phyloP scores from a whole-genome alignment of 2,329 filamentous ascomycete genomes.

The Cytospora paraplurivora region DNA sequence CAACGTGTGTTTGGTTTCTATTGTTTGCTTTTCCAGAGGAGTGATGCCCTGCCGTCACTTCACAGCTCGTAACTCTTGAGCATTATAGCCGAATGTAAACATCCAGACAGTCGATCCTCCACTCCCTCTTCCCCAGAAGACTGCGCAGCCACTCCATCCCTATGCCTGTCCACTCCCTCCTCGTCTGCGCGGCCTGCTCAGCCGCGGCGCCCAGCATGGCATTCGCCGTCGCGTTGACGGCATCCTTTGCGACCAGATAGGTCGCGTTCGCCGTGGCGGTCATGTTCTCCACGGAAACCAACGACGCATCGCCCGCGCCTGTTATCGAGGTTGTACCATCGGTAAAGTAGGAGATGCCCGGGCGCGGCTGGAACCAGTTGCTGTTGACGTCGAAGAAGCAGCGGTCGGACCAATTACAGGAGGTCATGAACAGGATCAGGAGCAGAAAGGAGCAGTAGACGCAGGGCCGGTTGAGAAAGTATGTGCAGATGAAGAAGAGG shows the following conservation, averaged over 20 bases:
- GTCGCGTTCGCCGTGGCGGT: constrained; percentile 50
- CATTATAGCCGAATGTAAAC: constrained; percentile 76
- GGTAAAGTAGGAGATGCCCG: constrained; percentile 42
- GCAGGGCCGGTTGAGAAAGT: constrained; percentile 94
- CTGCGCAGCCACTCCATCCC: constrained; percentile 86
- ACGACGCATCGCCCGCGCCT: constrained; percentile 33
- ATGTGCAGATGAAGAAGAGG: constrained; percentile 88
- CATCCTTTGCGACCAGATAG: constrained; percentile 45
- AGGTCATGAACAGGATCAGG: constrained; percentile 89
- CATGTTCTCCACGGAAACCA: constrained; percentile 28
- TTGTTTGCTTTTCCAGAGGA: constrained; percentile 9
- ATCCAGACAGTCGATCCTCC: constrained; percentile 89
- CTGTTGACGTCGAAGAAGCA: constrained; percentile 92
- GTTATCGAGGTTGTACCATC: constrained; percentile 30
- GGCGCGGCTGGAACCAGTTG: constrained; percentile 90
- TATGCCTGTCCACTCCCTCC: constrained; percentile 71
- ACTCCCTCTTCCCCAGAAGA: constrained; percentile 79
- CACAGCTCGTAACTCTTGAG: background rate
- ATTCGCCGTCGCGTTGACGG: constrained; percentile 70
- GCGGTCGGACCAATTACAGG: constrained; percentile 84
- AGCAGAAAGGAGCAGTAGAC: constrained; percentile 97
- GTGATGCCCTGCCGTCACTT: background rate
- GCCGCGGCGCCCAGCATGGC: constrained; percentile 68
- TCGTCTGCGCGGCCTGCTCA: constrained; percentile 58
- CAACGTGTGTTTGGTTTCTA: background rate